Base-by-base conservation (phyloP, 2,329 filamentous ascomycete genomes). In the Fusarium pseudonygamai region DNA sequence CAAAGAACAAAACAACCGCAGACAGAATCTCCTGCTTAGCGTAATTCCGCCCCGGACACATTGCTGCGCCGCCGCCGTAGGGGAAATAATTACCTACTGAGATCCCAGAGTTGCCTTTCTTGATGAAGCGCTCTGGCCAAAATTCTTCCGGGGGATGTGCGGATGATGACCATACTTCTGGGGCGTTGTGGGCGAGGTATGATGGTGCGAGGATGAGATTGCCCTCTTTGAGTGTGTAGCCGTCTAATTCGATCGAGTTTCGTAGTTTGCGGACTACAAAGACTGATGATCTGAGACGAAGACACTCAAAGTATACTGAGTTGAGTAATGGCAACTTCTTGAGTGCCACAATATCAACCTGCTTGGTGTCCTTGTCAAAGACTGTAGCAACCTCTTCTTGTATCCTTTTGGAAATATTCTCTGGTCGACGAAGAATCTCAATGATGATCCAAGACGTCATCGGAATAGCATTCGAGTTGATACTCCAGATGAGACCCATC, bases 11-110 rank as follows among this genome's bases (percentile, higher is more conserved):
- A 18, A 69, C 73, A 4, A 72, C 71, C 34, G 74, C 68, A 16
- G 69, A 71, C 15, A 78, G 42, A 14, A 78, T 78, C 66, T 78
- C 77, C 49, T 75, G 76, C 63, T 77, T 78, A 12, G 77, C 77
- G 34, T 77, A 78, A 26, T 77, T 71, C 6, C 76, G 66, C 3
- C 77, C 77, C 2, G 77, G 76, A n/a, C 77, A 78, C 72, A 78
- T 78, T 6, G 73, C 75, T 22, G 64, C 67, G 4, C 77, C 77
- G 4, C 76, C 77, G 22, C 77, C 77, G 15, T 77, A 78, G 10
- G 77, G 77, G 42, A 77, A 78, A 26, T 68, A 78, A 24, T 77
- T 75, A 6, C 74, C 71, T 11, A 71, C 55, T 24, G 70, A 53
- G 47, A 73, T 68, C 6, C 66, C 66, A 32, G 43, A 32, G 11